Base-by-base conservation (phyloP, 2,329 filamentous ascomycete genomes). In the Penicillium sp. region DNA sequence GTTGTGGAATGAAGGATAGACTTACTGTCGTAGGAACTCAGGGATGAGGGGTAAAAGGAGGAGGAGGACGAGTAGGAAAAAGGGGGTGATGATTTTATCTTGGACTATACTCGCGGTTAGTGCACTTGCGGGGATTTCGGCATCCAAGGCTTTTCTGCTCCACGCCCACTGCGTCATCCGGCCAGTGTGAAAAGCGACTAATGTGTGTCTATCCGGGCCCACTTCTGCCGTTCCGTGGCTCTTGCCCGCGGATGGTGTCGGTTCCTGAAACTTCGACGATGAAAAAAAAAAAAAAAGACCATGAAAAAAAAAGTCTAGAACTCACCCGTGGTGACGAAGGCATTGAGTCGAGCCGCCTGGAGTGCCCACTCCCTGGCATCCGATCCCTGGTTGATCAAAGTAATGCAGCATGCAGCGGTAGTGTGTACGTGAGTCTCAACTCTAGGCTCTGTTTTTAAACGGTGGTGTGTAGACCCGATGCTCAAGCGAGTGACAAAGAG, bases 31-130 rank as follows among this genome's bases (percentile, higher is more conserved):
- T 45, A 56, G 47, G 51, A 51, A 55, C 53, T 53, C 42, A 28
- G 43, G 33, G 38, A 23, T 16, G 47, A 45, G 46, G 13, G 43
- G 26, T 33, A 28, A 23, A 42, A 16, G 24, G 18, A 31, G 29
- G 67, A 70, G 2, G 67, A 70, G n/a, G 59, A 60, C 13, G 58
- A 61, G 28, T 55, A 55, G 12, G 57, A 59, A 26, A 45, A 60
- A 4, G 61, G 51, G 38, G 60, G 63, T 8, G 53, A 58, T 16
- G 61, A 61, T 29, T 57, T 51, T 13, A 52, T 46, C 28, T 56
- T 42, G 21, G 44, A 31, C 49, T 51, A 29, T 41, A 21, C 15
- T 29, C 31, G 0, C 2, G 12, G 42, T 45, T 21, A 45, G 42
- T 45, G n/a, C 16, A 28, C 26, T 15, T 12, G 33, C 36, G 36